Evolutionary conservation across 192 early-diverging fungal genomes (phyloP), one percentile per base, ranked within the genome.

Genomic region (Tieghemiomyces parasiticus): DNA sequence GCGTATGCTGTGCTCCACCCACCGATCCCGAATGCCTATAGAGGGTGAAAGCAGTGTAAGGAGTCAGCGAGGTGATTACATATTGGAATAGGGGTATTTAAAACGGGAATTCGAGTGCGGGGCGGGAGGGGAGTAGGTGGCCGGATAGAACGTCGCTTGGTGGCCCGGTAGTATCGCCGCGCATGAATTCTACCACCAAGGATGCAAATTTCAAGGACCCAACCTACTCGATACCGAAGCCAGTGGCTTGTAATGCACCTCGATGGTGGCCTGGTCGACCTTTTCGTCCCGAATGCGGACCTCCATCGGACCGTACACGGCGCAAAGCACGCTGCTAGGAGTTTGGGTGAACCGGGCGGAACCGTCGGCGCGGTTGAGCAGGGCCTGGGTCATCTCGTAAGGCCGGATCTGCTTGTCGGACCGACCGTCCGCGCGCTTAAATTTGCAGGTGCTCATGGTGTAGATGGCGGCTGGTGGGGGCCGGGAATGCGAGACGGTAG

Each of bases 241-340:
- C 12, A 76, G 69, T 10, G 91, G 84, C 30, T 84, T 81, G 20
- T 82, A 81, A 26, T 84, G 68, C 16, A 98, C 87, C 35, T 93
- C 88, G 4, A 98, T 63, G 19, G 78, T 79, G 0, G 95, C 89
- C 56, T 81, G 84, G 64, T 98, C 92, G 19, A 97, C 65, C 61
- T 88, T 82, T 67, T 95, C 93, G 59, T 96, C 92, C 19, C 85
- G 81, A 9, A 91, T 48, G 60, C 77, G 81, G 29, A 90, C 90
- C 59, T 93, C 90, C 22, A 83, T 76, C 3, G 95, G 95, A 1
- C 95, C 95, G 60, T 82, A 82, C 14, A 98, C 81, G 16, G 86
- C 83, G 46, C 79, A 81, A 30, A 95, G 48, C 2, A 92, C 87
- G 2, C 82, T 74, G 8, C 84, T 84, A 52, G 75, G 74, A 81